A percentile compares a stretch with the other conserved stretches of the same genome.
These are phyloP conservation scores for Marsdenia floribunda DNA, from an alignment of 257 asterid genomes.

Conservation along the genomic window DNA sequence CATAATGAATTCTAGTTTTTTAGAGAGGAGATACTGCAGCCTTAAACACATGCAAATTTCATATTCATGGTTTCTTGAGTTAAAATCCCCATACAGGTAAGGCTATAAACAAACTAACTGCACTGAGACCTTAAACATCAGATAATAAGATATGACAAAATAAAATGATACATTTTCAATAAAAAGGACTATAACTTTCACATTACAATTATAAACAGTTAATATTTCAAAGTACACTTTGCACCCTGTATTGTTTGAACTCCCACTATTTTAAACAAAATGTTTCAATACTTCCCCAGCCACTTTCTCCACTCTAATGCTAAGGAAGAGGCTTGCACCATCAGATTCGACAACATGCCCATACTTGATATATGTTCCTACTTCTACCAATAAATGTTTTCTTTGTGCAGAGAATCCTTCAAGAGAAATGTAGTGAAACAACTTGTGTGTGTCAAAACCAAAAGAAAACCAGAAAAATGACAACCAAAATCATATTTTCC, in stretches of 20 bases:
- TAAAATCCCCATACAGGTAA: not conserved
- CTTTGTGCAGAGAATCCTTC: too few species aligned
- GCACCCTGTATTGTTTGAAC: not conserved
- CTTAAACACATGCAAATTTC: not conserved
- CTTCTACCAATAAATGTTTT: too few species aligned
- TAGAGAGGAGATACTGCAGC: not conserved
- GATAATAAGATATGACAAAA: not conserved
- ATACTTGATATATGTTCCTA: too few species aligned
- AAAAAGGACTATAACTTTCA: not conserved
- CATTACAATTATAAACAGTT: not conserved
- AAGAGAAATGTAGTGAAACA: too few species aligned
- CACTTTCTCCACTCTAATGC: too few species aligned
- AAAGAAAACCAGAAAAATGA: not conserved
- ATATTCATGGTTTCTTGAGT: not conserved
- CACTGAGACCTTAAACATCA: not conserved
- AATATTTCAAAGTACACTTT: not conserved
- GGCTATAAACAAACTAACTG: not conserved
- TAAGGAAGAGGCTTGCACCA: too few species aligned
- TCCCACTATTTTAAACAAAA: too few species aligned
- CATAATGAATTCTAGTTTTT: not conserved
- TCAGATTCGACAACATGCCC: too few species aligned
- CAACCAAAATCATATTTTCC: not conserved
- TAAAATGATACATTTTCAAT: not conserved
- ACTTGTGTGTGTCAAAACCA: too few species aligned
- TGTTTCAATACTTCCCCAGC: too few species aligned